Base-by-base conservation (phyloP, 768 basidiomycete genomes). In the Tulasnella sp. region DNA sequence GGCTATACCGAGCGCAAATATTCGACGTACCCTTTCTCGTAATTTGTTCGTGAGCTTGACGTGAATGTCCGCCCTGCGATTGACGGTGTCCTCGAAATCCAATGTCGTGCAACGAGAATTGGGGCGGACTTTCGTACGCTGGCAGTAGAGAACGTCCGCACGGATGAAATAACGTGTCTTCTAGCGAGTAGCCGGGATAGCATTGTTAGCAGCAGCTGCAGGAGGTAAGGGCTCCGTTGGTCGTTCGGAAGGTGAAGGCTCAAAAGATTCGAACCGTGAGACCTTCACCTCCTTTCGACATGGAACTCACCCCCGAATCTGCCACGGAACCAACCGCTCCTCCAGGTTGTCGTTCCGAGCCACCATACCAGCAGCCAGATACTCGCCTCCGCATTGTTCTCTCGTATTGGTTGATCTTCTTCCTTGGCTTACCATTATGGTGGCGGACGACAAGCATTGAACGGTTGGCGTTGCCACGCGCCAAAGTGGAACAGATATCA, bases 391-490 rank as follows among this genome's bases (percentile, higher is more conserved):
- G 83, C 34, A 90, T 95, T 78, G 85, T 96, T 76, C 82, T 85
- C 4, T 88, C 92, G 0, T 97, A 96, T 82, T 95, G 95, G 89
- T 74, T 87, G 34, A 83, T 94, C 36, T 86, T 97, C 42, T 79
- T 97, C 40, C 83, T 94, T 8, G 91, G 91, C 1, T 77, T 96
- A 25, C 97, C 97, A 2, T 86, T 94, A 70, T 99, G 97, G 97
- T 98, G 95, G 94, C 86, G 86, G 71, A 91, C 92, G 36, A 99
- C 97, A 5, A 93, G 92, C 78, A 97, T 99, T 37, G 88, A 96
- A 80, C 89, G 96, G 36, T 85, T 92, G 19, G 85, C 91, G 0
- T 84, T 97, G 15, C 94, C 96, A 1, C 84, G 86, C 9, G 82
- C 83, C 58, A 87, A 88, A 29, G 90, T 96, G 40, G 82, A 82